These are phyloP conservation scores for Penicillium sp. DNA, from an alignment of 2,329 filamentous ascomycete genomes.

Conservation along the genomic window DNA sequence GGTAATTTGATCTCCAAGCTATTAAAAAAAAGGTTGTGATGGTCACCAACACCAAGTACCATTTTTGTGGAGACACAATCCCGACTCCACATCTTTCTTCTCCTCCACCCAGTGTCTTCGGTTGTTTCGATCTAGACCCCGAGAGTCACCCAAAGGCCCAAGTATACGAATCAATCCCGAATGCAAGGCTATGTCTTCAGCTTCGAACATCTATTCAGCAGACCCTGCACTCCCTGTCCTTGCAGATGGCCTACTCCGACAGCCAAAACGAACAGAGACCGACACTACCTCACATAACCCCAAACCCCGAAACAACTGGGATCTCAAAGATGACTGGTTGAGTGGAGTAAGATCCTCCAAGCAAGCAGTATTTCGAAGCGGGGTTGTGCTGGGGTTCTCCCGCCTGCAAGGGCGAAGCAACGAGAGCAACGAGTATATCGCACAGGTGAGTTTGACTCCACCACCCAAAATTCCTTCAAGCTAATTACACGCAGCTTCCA, in stretches of 20 bases:
- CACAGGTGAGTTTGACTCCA: slow-evolving; percentile 26
- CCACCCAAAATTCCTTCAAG: not conserved
- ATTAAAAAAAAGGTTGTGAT: too few species aligned
- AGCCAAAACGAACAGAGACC: not conserved
- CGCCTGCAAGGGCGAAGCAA: slow-evolving; percentile 24
- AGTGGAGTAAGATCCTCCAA: slow-evolving; percentile 18
- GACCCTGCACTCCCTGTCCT: slow-evolving; percentile 35
- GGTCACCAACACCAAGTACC: too few species aligned
- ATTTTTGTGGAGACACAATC: not conserved
- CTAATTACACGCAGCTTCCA: slow-evolving; percentile 28
- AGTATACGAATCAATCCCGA: not conserved
- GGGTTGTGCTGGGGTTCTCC: slow-evolving; percentile 37
- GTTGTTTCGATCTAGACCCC: not conserved
- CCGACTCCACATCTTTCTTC: not conserved
- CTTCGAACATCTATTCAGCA: slow-evolving; percentile 25
- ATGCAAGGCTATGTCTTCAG: slow-evolving; percentile 14
- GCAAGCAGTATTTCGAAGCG: slow-evolving; percentile 28
- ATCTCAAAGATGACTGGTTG: slow-evolving; percentile 27
- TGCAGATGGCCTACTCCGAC: slow-evolving; percentile 32
- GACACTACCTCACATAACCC: not conserved
- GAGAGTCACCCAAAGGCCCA: not conserved
- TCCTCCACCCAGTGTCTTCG: not conserved
- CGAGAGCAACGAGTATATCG: slow-evolving; percentile 31
- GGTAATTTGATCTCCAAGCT: too few species aligned
- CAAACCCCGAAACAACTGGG: slow-evolving; percentile 23